Base-by-base conservation (phyloP, 2,329 filamentous ascomycete species). In the Talaromyces albobiverticillius region DNA sequence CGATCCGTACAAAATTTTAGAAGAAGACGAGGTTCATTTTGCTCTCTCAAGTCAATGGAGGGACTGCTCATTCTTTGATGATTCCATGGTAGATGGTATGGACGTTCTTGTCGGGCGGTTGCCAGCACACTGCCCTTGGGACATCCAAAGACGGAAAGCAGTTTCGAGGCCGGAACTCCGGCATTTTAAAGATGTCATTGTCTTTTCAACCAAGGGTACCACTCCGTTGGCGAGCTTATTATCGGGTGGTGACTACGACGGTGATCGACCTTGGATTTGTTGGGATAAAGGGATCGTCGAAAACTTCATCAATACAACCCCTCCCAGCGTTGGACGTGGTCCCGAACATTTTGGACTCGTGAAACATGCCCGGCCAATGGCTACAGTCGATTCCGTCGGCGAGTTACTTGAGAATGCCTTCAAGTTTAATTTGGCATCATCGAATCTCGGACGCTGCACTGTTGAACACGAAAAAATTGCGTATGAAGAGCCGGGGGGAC, bases 201-300 rank as follows among this genome's bases (percentile, higher is more conserved):
- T 86, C 0, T 85, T 86, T 57, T 70, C 84, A 0, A 74, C 73
- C 0, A 72, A 65, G 54, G 84, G 84, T 0, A 58, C 69, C 7
- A 74, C 72, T 14, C 79, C 84, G 0, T 67, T 84, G 0, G 84
- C 82, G 0, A 74, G 75, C n/a, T 80, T 82, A 62, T 68, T 86
- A 0, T 84, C 84, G 22, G 84, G 83, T 4, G 84, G 84, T 8
- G 84, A 87, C 61, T 86, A 86, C 55, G 84, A 87, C 59, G 84
- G 84, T 0, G 84, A 87, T 54, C 77, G 68, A 2, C 72, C 82
- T 25, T 86, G 82, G 80, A 63, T 84, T 0, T 84, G 80, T 61
- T 86, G 82, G 81, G 82, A 86, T 49, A 67, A 71, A 3, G 65
- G 66, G 4, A 72, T 86, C 1, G 79, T 82, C 0, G 55, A 65